Conservation (phyloP, 169 alveolate species). For the Pseudocohnilembus persalinus region DNA sequence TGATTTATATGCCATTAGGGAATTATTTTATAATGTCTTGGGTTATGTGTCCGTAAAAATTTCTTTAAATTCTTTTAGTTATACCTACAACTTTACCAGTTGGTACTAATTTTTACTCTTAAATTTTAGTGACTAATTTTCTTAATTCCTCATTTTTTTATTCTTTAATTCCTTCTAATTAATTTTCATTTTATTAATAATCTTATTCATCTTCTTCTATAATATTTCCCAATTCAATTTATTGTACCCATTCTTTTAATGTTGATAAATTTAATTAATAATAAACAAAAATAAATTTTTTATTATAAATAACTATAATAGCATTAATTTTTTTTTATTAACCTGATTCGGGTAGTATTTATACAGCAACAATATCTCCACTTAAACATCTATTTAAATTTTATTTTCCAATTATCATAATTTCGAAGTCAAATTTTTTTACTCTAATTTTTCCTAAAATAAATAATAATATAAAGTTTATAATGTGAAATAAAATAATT, state of each 20-base stretch:
- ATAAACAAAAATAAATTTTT: conserved; percentile 18
- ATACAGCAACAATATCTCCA: conserved; percentile 97
- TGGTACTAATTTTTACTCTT: conserved; percentile 45
- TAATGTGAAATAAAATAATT: no score
- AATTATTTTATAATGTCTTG: conserved; percentile 39
- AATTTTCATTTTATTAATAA: conserved; percentile 26
- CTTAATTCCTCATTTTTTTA: conserved; percentile 12
- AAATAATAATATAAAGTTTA: no score
- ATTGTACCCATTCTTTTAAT: conserved; percentile 58
- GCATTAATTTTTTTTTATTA: conserved; percentile 42
- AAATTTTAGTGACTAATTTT: conserved; percentile 32
- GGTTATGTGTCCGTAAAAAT: conserved; percentile 92
- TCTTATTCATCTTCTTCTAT: conserved; percentile 53
- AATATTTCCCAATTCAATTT: conserved; percentile 61
- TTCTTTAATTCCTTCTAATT: conserved; percentile 47
- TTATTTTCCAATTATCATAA: conserved; percentile 80
- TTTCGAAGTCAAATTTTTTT: conserved; percentile 76
- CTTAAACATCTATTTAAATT: conserved; percentile 96
- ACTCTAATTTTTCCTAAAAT: conserved; percentile 45
- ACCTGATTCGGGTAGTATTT: conserved; percentile 82
- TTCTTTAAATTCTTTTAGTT: conserved; percentile 86
- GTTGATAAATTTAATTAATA: conserved; percentile 49
- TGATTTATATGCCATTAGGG: conserved; percentile 55
- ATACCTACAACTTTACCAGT: conserved; percentile 92
- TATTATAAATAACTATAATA: no score